Evolutionary conservation across 2,329 filamentous ascomycete genomes (phyloP).

Genomic region (Aureobasidium sp.): DNA sequence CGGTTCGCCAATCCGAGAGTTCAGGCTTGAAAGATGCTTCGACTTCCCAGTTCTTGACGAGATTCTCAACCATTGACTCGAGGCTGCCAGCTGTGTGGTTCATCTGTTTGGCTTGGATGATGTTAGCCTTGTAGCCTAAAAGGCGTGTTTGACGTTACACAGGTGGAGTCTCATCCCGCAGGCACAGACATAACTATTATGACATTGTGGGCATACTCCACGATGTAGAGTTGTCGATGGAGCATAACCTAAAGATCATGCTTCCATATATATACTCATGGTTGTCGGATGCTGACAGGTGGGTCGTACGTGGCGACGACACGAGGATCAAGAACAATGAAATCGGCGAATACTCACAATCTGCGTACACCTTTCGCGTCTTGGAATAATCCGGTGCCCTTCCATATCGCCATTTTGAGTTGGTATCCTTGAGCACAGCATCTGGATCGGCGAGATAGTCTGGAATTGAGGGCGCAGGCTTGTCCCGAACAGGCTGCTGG

Average conservation of each 20-base stretch:
- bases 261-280: not conserved
- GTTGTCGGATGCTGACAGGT: not conserved
- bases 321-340: not conserved
- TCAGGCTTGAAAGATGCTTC: conserved; percentile 59
- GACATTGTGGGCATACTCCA: not conserved
- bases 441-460: conserved; percentile 53
- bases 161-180: not conserved
- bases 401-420: conserved; percentile 52
- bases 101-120: conserved; percentile 44
- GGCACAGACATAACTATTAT: not conserved
- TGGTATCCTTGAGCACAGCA: conserved; percentile 46
- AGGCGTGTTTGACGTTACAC: not conserved
- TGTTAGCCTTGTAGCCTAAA: conserved; percentile 13
- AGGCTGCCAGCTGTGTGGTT: conserved; percentile 49
- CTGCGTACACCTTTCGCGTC: conserved; percentile 49
- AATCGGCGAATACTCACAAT: conserved; percentile 39
- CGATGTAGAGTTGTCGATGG: too few species aligned
- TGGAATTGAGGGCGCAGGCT: conserved; percentile 35
- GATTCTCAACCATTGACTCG: conserved; percentile 54
- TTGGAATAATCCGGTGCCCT: conserved; percentile 55
- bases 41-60: conserved; percentile 67
- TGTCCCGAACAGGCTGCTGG: conserved; percentile 15
- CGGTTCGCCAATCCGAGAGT: conserved; percentile 56
- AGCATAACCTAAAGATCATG: too few species aligned
- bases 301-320: not conserved